Conservation (phyloP, 2,329 filamentous ascomycete genomes). For the Cercospora sp. region DNA sequence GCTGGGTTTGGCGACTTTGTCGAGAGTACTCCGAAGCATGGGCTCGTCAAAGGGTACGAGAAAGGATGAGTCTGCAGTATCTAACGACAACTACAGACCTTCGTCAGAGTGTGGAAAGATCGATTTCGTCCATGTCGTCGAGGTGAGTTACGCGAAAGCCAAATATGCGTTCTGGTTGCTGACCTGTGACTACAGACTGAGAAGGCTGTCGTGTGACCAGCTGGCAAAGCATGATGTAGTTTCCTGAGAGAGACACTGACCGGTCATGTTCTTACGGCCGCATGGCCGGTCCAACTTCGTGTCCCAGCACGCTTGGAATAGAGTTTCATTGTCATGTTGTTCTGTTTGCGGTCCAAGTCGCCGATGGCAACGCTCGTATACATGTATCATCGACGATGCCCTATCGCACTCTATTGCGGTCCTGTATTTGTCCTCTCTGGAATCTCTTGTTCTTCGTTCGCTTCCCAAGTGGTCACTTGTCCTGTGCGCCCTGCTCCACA, state of each 20-base stretch:
- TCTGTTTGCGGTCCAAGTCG: too few relatives aligned
- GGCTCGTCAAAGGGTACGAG: conserved; percentile 1
- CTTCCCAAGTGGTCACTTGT: too few relatives aligned
- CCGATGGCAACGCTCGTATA: too few relatives aligned
- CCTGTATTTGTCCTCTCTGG: too few relatives aligned
- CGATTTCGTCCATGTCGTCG: background rate
- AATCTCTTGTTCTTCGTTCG: too few relatives aligned
- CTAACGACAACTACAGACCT: background rate
- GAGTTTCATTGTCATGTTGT: too few relatives aligned
- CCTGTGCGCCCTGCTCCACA: too few relatives aligned
- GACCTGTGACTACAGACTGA: background rate
- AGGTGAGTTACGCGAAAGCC: background rate
- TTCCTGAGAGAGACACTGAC: background rate
- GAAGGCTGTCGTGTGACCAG: background rate
- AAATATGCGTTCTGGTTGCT: background rate
- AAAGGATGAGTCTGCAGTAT: background rate
- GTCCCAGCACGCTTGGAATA: too few relatives aligned
- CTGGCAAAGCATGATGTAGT: background rate
- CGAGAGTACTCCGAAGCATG: conserved; percentile 6
- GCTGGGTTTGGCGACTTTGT: conserved; percentile 4
- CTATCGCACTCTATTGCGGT: too few relatives aligned
- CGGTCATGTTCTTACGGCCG: too few relatives aligned
- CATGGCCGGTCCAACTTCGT: too few relatives aligned
- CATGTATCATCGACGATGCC: too few relatives aligned
- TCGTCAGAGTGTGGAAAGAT: background rate